phyloP scores from a whole-genome alignment of 495 filamentous ascomycete species.

The Pyrenopolyporus hunteri region DNA sequence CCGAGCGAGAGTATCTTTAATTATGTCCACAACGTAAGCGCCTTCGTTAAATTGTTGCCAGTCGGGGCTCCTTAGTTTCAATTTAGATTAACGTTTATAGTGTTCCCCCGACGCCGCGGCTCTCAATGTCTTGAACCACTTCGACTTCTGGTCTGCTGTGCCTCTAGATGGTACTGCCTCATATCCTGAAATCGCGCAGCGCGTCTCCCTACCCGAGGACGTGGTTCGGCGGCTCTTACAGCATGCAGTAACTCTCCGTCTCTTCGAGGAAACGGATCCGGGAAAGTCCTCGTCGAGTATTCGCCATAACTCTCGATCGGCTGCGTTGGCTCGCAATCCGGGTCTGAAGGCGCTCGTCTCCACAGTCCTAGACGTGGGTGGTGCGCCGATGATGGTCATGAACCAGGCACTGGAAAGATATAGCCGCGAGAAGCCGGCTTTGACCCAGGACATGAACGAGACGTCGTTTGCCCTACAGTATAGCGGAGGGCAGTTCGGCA shows the following conservation, averaged over 20 bases:
- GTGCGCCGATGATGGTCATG: conserved; percentile 69
- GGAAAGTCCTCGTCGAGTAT: conserved; percentile 31
- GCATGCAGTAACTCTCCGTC: conserved; percentile 51
- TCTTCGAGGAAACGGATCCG: conserved; percentile 52
- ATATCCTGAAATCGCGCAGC: conserved; percentile 43
- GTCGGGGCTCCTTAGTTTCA: not conserved
- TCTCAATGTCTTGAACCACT: conserved; percentile 42
- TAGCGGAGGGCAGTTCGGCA: conserved; percentile 34
- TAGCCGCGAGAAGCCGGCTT: conserved; percentile 30
- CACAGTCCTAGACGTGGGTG: conserved; percentile 70
- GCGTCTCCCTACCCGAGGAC: conserved; percentile 34
- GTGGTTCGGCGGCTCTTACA: conserved; percentile 49
- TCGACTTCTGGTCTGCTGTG: conserved; percentile 44
- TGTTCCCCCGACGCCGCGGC: conserved; percentile 36
- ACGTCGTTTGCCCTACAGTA: conserved; percentile 40
- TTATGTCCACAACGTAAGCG: conserved; percentile 38
- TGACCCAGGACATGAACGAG: conserved; percentile 38
- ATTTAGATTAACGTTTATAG: conserved; percentile 17
- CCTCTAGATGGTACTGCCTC: conserved; percentile 44
- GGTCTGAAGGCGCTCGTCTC: conserved; percentile 65
- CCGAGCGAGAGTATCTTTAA: conserved; percentile 42
- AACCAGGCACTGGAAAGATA: conserved; percentile 44
- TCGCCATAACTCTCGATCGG: conserved; percentile 42
- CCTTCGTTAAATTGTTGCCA: not conserved
- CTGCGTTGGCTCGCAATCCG: conserved; percentile 34